These are phyloP conservation scores for Rhynchospora tenuis DNA, from an alignment of 176 grass and related monocot species.

Conservation along the genomic window DNA sequence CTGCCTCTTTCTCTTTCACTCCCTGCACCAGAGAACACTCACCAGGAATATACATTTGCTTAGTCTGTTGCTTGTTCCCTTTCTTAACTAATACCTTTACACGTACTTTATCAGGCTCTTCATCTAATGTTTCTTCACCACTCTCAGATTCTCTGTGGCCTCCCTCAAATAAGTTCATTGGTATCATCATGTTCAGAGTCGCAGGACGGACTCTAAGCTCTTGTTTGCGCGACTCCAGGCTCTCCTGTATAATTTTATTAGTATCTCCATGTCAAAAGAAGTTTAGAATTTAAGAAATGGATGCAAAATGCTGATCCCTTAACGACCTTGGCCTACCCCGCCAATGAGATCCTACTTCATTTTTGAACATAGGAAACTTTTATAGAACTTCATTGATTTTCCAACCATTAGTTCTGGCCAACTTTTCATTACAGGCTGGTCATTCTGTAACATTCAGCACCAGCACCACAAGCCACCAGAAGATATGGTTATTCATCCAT, in stretches of 20 bases:
- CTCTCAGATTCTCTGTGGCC: slow-evolving; percentile 72
- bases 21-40: slow-evolving; percentile 83
- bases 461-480: neutral
- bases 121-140: slow-evolving; percentile 91
- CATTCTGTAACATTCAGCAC: neutral
- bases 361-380: neutral
- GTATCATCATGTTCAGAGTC: slow-evolving; percentile 87
- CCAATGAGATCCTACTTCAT: neutral
- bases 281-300: neutral
- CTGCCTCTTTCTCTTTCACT: slow-evolving; percentile 83
- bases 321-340: neutral
- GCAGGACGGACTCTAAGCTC: slow-evolving; percentile 70
- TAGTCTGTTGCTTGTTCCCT: slow-evolving; percentile 93
- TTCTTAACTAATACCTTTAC: slow-evolving; percentile 97
- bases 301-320: neutral
- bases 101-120: slow-evolving; percentile 78
- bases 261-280: neutral
- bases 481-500: neutral
- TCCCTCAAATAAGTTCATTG: slow-evolving; percentile 91
- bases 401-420: neutral
- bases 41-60: slow-evolving; percentile 84
- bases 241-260: slow-evolving; percentile 50
- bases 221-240: slow-evolving; percentile 78
- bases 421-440: neutral
- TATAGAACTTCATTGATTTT: neutral